phyloP scores from a whole-genome alignment of 2,329 filamentous ascomycete genomes.

The Venturia aucupariae region DNA sequence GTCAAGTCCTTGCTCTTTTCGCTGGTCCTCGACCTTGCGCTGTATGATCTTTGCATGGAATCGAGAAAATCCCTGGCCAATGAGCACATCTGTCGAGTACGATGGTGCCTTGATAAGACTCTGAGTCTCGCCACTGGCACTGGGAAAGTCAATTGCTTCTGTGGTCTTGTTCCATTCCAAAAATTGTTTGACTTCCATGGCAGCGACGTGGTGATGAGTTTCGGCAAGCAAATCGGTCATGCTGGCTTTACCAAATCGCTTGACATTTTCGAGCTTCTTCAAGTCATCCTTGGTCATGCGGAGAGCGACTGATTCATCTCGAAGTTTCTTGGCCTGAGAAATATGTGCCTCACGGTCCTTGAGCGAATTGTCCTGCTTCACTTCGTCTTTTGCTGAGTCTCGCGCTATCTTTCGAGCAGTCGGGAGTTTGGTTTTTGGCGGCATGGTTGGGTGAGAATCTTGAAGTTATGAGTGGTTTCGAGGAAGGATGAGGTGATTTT shows the following conservation, averaged over 20 bases:
- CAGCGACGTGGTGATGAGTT: not conserved
- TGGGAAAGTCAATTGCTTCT: not conserved
- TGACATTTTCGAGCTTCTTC: slow-evolving; percentile 1
- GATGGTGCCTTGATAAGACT: slow-evolving; percentile 3
- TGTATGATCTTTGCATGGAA: not conserved
- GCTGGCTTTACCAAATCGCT: not conserved
- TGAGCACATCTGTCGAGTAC: slow-evolving; percentile 1
- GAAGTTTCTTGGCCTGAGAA: not conserved
- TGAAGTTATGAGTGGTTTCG: not conserved
- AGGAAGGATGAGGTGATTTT: not conserved
- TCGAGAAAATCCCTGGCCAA: not conserved
- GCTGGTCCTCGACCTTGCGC: not conserved
- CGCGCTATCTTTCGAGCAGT: not conserved
- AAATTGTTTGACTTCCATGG: not conserved
- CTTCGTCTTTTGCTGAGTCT: not conserved
- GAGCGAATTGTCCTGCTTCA: not conserved
- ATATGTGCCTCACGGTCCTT: not conserved
- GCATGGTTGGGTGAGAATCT: not conserved
- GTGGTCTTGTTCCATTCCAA: slow-evolving; percentile 3
- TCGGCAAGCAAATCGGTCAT: not conserved
- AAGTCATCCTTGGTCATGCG: slow-evolving; percentile 1
- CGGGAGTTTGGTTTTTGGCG: not conserved
- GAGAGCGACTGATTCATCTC: not conserved
- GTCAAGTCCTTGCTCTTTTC: not conserved
- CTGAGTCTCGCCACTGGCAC: not conserved